Base-by-base conservation (phyloP, 768 basidiomycete genomes). In the Lentinula guzmanii region DNA sequence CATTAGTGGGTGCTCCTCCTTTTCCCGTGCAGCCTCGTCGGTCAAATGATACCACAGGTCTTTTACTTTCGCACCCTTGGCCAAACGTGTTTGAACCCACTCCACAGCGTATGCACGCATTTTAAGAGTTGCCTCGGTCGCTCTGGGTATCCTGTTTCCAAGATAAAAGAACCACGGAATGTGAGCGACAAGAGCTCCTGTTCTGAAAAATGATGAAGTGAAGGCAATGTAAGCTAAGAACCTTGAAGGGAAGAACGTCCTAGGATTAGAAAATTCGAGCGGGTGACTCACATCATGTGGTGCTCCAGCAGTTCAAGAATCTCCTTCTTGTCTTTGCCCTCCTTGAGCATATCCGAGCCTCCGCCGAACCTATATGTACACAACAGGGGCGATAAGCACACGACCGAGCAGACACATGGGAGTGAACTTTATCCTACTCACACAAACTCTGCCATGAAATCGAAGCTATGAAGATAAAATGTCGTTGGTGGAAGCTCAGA, bases 1-100 rank as follows among this genome's bases (percentile, higher is more conserved):
- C 24, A 64, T 58, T 10, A 54, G 52, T 16, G 67, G 70, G 15
- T 63, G 60, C 34, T 65, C 62, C 13, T 37, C 34, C 48, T 65
- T 70, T 56, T 71, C 69, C 13, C 65, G 56, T 21, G 66, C 67
- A 3, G 67, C 68, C 60, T 70, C 69, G 21, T 69, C 68, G 15
- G 65, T 67, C 70, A 82, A 68, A 61, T 82, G 75, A 65, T 81
- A 76, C 68, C 79, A 81, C 16, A 72, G 66, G 56, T 72, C 71
- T 43, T 71, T 72, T 7, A 58, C 63, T 34, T 62, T 58, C 18
- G 70, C 60, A 10, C 70, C 69, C 31, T 61, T 54, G 41, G 61
- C 61, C n/a, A 69, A 46, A 35, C 71, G 68, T 52, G 50, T 60
- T 3, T 48, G 63, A 8, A 66, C 69, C 37, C 63, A 63, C 28